Conservation (phyloP, 805 yeast species). For the Sugiyamaella mastotermitis region DNA sequence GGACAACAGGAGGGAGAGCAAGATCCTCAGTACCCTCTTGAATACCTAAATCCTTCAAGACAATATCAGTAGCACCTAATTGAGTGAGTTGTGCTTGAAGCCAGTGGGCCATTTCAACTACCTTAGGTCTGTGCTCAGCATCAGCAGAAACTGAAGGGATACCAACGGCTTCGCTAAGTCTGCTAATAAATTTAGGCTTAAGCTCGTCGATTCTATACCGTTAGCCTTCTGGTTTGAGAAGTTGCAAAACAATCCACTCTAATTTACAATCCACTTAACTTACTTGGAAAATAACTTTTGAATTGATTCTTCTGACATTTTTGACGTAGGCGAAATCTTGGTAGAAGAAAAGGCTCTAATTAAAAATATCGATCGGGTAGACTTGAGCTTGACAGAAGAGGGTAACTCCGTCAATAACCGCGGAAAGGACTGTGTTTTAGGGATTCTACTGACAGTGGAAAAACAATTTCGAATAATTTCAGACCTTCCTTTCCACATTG, state of each 20-base stretch:
- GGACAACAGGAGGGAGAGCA: slow-evolving; percentile 89
- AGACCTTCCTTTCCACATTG: too few relatives aligned
- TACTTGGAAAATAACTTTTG: slow-evolving; percentile 15
- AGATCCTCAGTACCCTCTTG: slow-evolving; percentile 68
- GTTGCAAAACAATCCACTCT: too few relatives aligned
- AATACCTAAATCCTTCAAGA: slow-evolving; percentile 73
- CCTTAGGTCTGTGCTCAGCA: slow-evolving; percentile 80
- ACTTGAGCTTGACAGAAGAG: too few relatives aligned
- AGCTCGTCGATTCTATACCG: slow-evolving; percentile 31
- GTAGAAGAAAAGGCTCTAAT: too few relatives aligned
- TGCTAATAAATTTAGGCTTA: slow-evolving; percentile 54
- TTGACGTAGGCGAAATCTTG: slow-evolving; percentile 6
- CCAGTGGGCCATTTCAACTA: slow-evolving; percentile 83
- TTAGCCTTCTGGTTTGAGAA: too few relatives aligned
- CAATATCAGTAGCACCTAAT: slow-evolving; percentile 79
- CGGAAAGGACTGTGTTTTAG: too few relatives aligned
- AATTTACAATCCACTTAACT: slow-evolving; percentile 1
- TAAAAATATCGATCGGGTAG: too few relatives aligned
- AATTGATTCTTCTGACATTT: slow-evolving; percentile 15
- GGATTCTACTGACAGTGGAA: too few relatives aligned
- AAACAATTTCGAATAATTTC: too few relatives aligned
- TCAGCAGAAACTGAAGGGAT: slow-evolving; percentile 95
- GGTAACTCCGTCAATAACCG: too few relatives aligned
- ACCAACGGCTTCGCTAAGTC: slow-evolving; percentile 79
- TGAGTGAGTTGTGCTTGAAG: slow-evolving; percentile 58